Percentiles rank a stretch among this genome's conserved stretches.
These are phyloP conservation scores for Pseudocercospora macadamiae DNA, from an alignment of 2,329 filamentous ascomycete species.

Conservation along the genomic window DNA sequence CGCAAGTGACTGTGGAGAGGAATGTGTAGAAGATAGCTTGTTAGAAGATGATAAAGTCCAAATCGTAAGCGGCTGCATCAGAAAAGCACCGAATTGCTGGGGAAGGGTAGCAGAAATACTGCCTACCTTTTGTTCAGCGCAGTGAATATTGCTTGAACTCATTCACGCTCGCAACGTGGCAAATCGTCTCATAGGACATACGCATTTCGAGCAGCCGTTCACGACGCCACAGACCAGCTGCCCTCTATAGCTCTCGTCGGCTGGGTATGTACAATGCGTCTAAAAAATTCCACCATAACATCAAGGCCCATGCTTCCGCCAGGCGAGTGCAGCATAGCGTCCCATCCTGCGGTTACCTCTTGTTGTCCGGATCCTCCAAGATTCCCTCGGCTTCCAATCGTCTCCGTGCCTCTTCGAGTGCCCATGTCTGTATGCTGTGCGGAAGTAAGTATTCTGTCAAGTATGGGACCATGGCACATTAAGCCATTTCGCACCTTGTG, in stretches of 20 bases:
- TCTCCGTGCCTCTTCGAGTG: slow-evolving; percentile 92
- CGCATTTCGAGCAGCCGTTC: slow-evolving; percentile 1
- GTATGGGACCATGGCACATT: neutral
- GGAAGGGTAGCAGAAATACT: neutral
- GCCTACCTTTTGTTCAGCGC: neutral
- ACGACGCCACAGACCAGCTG: slow-evolving; percentile 19
- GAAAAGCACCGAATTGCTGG: too few species aligned
- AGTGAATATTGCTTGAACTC: neutral
- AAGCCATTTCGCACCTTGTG: slow-evolving; percentile 73
- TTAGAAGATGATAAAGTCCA: too few species aligned
- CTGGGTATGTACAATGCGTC: slow-evolving; percentile 21
- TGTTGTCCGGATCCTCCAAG: slow-evolving; percentile 70
- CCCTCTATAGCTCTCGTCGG: slow-evolving; percentile 16
- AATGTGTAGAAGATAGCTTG: too few species aligned
- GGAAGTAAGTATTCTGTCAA: slow-evolving; percentile 12
- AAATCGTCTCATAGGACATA: neutral
- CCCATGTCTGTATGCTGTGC: slow-evolving; percentile 96
- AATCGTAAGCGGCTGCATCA: too few species aligned
- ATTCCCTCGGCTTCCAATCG: slow-evolving; percentile 96
- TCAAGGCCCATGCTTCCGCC: neutral
- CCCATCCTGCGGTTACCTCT: slow-evolving; percentile 17
- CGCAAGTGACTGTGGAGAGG: too few species aligned
- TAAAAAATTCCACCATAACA: neutral
- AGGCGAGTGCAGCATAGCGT: neutral
- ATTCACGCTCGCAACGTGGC: neutral